Conservation (phyloP, 2,329 filamentous ascomycete genomes). For the Alternaria angustiovoidea region DNA sequence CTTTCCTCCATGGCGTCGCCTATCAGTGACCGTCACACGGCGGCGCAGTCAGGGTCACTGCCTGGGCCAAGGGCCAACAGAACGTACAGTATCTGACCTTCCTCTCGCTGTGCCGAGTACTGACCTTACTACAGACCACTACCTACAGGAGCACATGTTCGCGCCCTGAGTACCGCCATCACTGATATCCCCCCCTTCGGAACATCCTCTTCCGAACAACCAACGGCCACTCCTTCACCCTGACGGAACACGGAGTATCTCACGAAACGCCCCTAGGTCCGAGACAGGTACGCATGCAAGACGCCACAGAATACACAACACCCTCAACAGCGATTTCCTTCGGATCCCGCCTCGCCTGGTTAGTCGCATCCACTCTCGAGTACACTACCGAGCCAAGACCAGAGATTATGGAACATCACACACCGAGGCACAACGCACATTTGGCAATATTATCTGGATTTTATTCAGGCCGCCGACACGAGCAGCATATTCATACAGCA, state of each 20-base stretch:
- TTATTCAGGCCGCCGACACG: conserved; percentile 14
- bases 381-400: conserved; percentile 8
- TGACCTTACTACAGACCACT: conserved; percentile 11
- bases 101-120: background rate
- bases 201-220: background rate
- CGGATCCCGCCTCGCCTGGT: background rate
- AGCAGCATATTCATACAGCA: conserved; percentile 31
- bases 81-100: conserved; percentile 7
- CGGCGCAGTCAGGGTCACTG: conserved; percentile 6
- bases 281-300: background rate
- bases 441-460: conserved; percentile 21
- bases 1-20: conserved; percentile 7
- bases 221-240: conserved; percentile 6
- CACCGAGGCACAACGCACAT: background rate
- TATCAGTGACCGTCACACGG: conserved; percentile 16
- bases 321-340: background rate
- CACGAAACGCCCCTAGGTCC: background rate
- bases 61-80: conserved; percentile 2
- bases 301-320: background rate
- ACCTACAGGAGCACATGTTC: background rate
- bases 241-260: background rate
- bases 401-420: conserved; percentile 10
- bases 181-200: background rate
- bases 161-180: conserved; percentile 3
- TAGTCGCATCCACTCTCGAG: conserved; percentile 1